Percentiles rank a stretch among this genome's conserved stretches.
Evolutionary conservation across 2,329 filamentous ascomycete genomes (phyloP).

Genomic region (Cercospora citrullina): DNA sequence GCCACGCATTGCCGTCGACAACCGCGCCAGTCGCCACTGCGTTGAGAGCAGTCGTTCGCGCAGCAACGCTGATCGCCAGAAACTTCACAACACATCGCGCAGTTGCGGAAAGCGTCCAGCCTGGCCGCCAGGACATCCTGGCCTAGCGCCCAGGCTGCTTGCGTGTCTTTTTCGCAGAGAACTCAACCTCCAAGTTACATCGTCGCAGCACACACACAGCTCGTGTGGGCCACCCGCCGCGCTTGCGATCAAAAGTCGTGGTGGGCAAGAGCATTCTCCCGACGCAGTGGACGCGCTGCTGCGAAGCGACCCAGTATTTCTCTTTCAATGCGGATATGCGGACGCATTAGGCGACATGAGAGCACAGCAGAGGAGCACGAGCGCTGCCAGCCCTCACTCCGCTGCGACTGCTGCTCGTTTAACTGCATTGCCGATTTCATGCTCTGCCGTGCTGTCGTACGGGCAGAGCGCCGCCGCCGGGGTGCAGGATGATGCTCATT

Average conservation of each 20-base stretch:
- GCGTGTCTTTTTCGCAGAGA: slow-evolving; percentile 15
- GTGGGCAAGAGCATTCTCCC: not conserved
- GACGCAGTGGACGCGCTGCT: not conserved
- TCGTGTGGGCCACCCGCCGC: not conserved
- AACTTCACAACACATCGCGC: slow-evolving; percentile 1
- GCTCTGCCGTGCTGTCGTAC: slow-evolving; percentile 9
- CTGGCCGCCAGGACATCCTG: slow-evolving; percentile 2
- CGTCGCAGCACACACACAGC: not conserved
- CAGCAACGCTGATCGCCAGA: not conserved
- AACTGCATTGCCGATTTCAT: slow-evolving; percentile 12
- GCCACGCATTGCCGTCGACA: not conserved
- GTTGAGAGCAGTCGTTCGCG: not conserved
- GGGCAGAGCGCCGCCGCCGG: not conserved
- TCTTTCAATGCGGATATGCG: not conserved
- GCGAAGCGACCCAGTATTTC: not conserved
- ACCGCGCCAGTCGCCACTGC: slow-evolving; percentile 4
- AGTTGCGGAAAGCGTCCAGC: not conserved
- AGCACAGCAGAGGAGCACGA: not conserved
- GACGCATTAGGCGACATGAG: not conserved
- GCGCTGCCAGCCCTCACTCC: not conserved
- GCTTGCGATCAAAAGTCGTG: slow-evolving; percentile 8
- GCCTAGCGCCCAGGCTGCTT: slow-evolving; percentile 16
- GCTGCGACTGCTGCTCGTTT: slow-evolving; percentile 14
- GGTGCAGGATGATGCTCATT: not conserved
- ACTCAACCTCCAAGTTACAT: not conserved